Conservation (phyloP, 2,329 filamentous ascomycete species). For the Penicillium sp. region DNA sequence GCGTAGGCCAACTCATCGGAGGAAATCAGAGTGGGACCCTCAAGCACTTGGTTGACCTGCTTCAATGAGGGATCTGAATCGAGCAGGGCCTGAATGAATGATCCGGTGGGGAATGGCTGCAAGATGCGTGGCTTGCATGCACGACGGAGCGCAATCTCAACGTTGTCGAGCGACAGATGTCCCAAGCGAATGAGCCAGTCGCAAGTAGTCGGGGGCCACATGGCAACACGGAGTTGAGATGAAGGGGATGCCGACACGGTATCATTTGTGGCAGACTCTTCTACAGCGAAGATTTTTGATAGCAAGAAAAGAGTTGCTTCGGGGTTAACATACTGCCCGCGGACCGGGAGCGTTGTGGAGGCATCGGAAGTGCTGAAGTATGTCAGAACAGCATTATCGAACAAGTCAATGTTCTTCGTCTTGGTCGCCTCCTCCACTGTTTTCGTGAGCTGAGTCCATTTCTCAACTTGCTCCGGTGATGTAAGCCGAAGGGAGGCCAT, state of each 20-base stretch:
- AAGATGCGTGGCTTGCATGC: slow-evolving; percentile 36
- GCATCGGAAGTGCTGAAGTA: slow-evolving; percentile 29
- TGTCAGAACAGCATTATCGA: slow-evolving; percentile 37
- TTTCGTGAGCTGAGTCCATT: slow-evolving; percentile 37
- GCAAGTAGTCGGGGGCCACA: slow-evolving; percentile 43
- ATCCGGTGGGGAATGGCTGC: slow-evolving; percentile 39
- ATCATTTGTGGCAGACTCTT: slow-evolving; percentile 23
- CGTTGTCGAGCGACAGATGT: slow-evolving; percentile 40
- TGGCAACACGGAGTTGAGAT: slow-evolving; percentile 31
- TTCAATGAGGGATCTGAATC: slow-evolving; percentile 41
- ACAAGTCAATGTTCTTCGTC: slow-evolving; percentile 30
- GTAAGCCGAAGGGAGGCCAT: slow-evolving; percentile 35
- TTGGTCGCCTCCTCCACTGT: slow-evolving; percentile 31
- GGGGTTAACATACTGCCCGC: slow-evolving; percentile 34
- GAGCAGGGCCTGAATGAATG: slow-evolving; percentile 42
- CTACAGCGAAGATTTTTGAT: slow-evolving; percentile 40
- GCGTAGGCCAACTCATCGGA: slow-evolving; percentile 42
- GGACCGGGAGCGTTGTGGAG: slow-evolving; percentile 24
- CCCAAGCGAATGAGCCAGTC: slow-evolving; percentile 44
- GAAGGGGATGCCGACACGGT: slow-evolving; percentile 27
- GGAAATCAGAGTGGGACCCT: slow-evolving; percentile 36
- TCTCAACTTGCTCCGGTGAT: slow-evolving; percentile 32
- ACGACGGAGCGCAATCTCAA: slow-evolving; percentile 42
- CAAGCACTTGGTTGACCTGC: slow-evolving; percentile 39
- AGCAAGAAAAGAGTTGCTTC: slow-evolving; percentile 41